Evolutionary conservation across 768 basidiomycete species (phyloP).

Genomic region (Naganishia randhawae): DNA sequence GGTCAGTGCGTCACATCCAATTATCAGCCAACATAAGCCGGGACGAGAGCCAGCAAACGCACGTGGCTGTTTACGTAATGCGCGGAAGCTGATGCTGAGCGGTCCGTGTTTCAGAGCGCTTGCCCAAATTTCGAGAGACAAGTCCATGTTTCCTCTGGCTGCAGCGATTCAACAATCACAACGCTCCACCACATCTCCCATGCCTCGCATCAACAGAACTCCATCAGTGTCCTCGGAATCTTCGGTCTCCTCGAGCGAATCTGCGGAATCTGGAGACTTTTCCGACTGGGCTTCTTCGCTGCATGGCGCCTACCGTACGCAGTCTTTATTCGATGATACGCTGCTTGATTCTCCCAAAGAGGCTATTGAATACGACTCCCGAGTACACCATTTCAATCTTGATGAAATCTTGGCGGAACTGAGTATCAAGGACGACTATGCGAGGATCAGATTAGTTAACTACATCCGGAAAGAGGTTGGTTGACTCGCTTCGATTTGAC

Average conservation of each 20-base stretch:
- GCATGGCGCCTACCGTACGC: conserved; percentile 26
- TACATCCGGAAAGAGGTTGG: conserved; percentile 62
- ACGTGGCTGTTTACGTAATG: conserved; percentile 14
- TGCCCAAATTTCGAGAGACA: background rate
- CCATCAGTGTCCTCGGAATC: conserved; percentile 9
- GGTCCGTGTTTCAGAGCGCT: conserved; percentile 2
- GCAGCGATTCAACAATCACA: background rate
- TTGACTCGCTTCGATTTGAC: too few relatives aligned
- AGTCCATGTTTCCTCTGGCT: too few relatives aligned
- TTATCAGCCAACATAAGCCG: too few relatives aligned
- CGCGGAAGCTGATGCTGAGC: conserved; percentile 3
- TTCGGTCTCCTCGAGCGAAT: conserved; percentile 22
- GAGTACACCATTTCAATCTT: conserved; percentile 34
- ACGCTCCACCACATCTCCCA: background rate
- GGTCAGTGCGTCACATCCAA: too few relatives aligned
- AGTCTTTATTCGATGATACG: conserved; percentile 34
- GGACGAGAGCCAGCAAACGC: background rate
- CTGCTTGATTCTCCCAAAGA: conserved; percentile 35
- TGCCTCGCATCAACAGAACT: conserved; percentile 20
- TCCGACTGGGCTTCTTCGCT: conserved; percentile 27
- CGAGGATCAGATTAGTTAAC: conserved; percentile 77
- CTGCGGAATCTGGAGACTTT: conserved; percentile 27
- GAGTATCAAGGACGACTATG: conserved; percentile 65
- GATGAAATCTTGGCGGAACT: conserved; percentile 27
- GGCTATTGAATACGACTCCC: conserved; percentile 38